Conservation (phyloP, 345 rosid species). For the Salix koriyanagi region DNA sequence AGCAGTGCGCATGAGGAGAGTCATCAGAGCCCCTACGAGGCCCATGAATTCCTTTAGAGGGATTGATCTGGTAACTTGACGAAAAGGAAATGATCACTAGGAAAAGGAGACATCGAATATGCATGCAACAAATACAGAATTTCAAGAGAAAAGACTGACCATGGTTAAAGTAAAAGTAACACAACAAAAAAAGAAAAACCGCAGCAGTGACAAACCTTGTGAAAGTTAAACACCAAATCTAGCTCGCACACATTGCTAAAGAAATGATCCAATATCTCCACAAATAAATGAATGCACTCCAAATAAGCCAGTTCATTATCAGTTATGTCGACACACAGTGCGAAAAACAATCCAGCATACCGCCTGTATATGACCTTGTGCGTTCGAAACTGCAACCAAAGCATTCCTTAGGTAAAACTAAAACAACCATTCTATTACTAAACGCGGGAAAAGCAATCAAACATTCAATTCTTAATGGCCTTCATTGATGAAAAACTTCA, state of each 20-base stretch:
- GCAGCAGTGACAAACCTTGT: constrained; percentile 54
- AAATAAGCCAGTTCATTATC: constrained; percentile 92
- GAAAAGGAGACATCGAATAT: not conserved
- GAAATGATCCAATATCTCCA: constrained; percentile 96
- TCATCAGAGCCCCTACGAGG: not conserved
- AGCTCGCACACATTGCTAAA: constrained; percentile 99
- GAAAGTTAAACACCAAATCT: constrained; percentile 91
- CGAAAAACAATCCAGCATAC: constrained; percentile 91
- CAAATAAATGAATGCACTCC: constrained; percentile 92
- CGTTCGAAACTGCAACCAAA: constrained; percentile 68
- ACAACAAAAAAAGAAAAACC: not conserved
- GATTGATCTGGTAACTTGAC: not conserved
- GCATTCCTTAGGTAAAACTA: not conserved
- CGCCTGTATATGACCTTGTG: constrained; percentile 96
- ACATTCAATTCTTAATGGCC: not conserved
- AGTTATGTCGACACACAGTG: constrained; percentile 90
- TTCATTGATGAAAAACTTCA: not conserved
- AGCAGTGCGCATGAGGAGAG: too few relatives aligned
- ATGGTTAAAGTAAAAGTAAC: not conserved
- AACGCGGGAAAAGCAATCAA: too few relatives aligned
- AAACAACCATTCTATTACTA: not conserved
- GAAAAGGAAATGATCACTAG: not conserved
- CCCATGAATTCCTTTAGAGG: not conserved
- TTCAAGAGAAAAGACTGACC: not conserved
- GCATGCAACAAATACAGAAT: not conserved